Conservation (phyloP, 352 stramenopile genomes). For the Globisporangium barbulae region DNA sequence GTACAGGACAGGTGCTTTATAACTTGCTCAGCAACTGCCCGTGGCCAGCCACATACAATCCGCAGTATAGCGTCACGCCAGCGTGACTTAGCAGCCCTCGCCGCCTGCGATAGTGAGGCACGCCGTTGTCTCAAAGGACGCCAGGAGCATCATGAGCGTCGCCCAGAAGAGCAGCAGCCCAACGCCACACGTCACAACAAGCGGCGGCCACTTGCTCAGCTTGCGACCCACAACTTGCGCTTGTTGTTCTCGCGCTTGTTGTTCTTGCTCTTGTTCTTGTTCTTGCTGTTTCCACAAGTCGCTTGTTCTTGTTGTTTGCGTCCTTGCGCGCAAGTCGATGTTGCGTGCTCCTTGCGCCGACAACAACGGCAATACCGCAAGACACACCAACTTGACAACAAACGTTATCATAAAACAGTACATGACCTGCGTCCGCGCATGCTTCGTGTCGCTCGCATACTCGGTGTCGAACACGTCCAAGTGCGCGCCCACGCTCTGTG, state of each 20-base stretch:
- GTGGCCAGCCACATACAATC: background rate
- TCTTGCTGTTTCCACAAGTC: background rate
- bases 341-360: constrained; percentile 26
- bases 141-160: constrained; percentile 46
- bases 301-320: constrained; percentile 3
- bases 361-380: constrained; percentile 38
- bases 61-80: background rate
- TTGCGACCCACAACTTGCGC: background rate
- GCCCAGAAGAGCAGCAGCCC: constrained; percentile 52
- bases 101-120: constrained; percentile 65
- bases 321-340: constrained; percentile 6
- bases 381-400: constrained; percentile 29
- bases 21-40: no score
- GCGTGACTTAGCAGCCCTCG: constrained; percentile 40
- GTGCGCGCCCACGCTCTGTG: constrained; percentile 54
- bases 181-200: constrained; percentile 25
- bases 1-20: no score
- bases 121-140: constrained; percentile 46
- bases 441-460: constrained; percentile 36
- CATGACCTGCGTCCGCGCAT: constrained; percentile 42
- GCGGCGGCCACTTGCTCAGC: constrained; percentile 15
- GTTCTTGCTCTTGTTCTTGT: background rate
- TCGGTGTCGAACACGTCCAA: constrained; percentile 65
- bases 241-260: background rate
- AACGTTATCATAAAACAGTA: constrained; percentile 45